phyloP scores from a whole-genome alignment of 2,329 filamentous ascomycete species.

The Stachybotrys elegans region DNA sequence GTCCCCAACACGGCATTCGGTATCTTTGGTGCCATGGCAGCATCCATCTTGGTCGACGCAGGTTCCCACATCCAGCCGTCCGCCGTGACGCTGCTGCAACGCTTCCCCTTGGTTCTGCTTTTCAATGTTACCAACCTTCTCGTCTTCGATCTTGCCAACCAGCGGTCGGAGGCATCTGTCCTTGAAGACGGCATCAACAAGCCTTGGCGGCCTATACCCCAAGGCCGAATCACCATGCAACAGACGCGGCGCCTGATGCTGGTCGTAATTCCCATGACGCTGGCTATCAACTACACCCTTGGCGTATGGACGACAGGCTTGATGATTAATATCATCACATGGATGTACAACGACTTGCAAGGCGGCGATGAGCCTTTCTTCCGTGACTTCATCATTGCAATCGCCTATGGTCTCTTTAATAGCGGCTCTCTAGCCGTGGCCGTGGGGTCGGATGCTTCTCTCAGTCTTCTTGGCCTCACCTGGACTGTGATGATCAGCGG shows the following conservation, averaged over 20 bases:
- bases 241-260: constrained; percentile 18
- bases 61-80: constrained; percentile 9
- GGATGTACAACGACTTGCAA: constrained; percentile 36
- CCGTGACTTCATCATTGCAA: constrained; percentile 11
- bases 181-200: constrained; percentile 36
- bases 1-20: constrained; percentile 14
- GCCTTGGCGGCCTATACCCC: constrained; percentile 25
- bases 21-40: constrained; percentile 11
- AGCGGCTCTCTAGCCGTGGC: constrained; percentile 2
- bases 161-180: constrained; percentile 24
- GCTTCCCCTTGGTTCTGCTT: constrained; percentile 13
- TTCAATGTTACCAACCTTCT: constrained; percentile 17
- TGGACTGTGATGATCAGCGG: constrained; percentile 14
- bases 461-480: constrained; percentile 10
- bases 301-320: constrained; percentile 19
- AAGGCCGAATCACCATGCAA: constrained; percentile 20
- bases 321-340: constrained; percentile 25
- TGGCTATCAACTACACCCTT: constrained; percentile 14
- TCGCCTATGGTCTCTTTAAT: constrained; percentile 9
- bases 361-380: constrained; percentile 24
- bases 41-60: constrained; percentile 10
- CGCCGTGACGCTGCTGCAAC: constrained; percentile 11
- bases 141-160: constrained; percentile 31
- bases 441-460: background rate
- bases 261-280: constrained; percentile 12